These are phyloP conservation scores for Aristolochia contorta DNA, from an alignment of 164 flowering plant genomes.

Conservation along the genomic window DNA sequence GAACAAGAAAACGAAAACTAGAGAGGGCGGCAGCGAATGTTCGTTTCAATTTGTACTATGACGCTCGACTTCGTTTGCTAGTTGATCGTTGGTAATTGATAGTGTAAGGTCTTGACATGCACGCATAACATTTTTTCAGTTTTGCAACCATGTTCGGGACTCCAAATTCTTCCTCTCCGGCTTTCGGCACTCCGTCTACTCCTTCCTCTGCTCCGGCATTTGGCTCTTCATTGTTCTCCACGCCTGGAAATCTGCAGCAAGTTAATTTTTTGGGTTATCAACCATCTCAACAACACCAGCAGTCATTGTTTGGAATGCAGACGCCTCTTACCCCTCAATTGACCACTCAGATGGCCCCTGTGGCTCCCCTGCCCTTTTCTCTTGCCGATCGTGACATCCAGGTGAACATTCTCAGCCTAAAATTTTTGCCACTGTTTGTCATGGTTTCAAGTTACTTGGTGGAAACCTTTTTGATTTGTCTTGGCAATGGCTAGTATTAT, in stretches of 20 bases:
- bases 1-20: too few species aligned
- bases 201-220: conserved; percentile 39
- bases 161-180: conserved; percentile 26
- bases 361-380: conserved; percentile 87
- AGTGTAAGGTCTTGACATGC: too few species aligned
- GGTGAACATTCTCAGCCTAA: conserved; percentile 20
- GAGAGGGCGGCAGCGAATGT: too few species aligned
- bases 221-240: conserved; percentile 61
- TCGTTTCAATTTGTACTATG: too few species aligned
- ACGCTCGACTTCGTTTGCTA: too few species aligned
- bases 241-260: conserved; percentile 26
- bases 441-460: conserved; percentile 1
- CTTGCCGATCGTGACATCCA: conserved; percentile 96
- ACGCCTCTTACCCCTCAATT: conserved; percentile 27
- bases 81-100: too few species aligned
- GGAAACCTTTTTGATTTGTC: neutral
- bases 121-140: neutral
- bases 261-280: conserved; percentile 3
- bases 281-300: conserved; percentile 29
- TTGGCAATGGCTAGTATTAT: neutral
- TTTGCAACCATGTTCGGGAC: conserved; percentile 35
- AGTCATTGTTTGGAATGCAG: conserved; percentile 32
- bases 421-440: neutral
- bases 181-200: conserved; percentile 49
- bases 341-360: conserved; percentile 98